These are phyloP conservation scores for Truncatella angustata DNA, from an alignment of 2,329 filamentous ascomycete genomes.

Conservation along the genomic window DNA sequence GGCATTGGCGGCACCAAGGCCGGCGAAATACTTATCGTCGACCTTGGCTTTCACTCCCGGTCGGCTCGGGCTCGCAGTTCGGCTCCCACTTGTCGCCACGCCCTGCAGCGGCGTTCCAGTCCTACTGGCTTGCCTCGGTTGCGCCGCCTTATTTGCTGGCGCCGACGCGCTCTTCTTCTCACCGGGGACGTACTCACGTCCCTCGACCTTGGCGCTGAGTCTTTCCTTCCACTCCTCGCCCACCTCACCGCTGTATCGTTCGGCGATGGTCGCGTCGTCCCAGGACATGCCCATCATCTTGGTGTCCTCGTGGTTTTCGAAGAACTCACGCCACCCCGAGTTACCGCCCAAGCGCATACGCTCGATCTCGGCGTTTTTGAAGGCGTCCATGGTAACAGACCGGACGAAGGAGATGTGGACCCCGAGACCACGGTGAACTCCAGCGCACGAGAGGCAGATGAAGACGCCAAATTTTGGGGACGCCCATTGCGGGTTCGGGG, in stretches of 20 bases:
- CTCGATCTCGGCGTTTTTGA: constrained; percentile 89
- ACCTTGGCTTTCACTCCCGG: constrained; percentile 55
- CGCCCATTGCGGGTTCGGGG: constrained; percentile 97
- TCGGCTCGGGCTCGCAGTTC: constrained; percentile 38
- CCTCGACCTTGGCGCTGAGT: constrained; percentile 83
- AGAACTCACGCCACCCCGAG: constrained; percentile 82
- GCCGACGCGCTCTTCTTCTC: constrained; percentile 51
- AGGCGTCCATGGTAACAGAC: constrained; percentile 97
- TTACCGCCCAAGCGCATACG: constrained; percentile 94
- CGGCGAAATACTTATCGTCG: constrained; percentile 88
- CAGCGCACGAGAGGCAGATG: constrained; percentile 95
- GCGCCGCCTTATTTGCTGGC: constrained; percentile 30
- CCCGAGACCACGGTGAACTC: constrained; percentile 88
- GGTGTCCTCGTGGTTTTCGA: constrained; percentile 68
- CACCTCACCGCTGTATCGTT: constrained; percentile 84
- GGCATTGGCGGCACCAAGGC: constrained; percentile 80
- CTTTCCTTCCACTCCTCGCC: constrained; percentile 96
- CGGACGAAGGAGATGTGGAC: constrained; percentile 99
- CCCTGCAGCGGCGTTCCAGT: constrained; percentile 36
- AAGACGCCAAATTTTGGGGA: constrained; percentile 97
- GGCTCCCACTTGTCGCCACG: constrained; percentile 34
- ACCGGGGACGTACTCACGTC: constrained; percentile 76
- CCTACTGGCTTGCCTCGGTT: constrained; percentile 31
- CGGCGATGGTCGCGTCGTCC: constrained; percentile 85
- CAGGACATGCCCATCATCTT: constrained; percentile 68